Percentiles rank a stretch among this genome's conserved stretches.
These are phyloP conservation scores for Alternaria sp. DNA, from an alignment of 2,329 filamentous ascomycete genomes.

Conservation along the genomic window DNA sequence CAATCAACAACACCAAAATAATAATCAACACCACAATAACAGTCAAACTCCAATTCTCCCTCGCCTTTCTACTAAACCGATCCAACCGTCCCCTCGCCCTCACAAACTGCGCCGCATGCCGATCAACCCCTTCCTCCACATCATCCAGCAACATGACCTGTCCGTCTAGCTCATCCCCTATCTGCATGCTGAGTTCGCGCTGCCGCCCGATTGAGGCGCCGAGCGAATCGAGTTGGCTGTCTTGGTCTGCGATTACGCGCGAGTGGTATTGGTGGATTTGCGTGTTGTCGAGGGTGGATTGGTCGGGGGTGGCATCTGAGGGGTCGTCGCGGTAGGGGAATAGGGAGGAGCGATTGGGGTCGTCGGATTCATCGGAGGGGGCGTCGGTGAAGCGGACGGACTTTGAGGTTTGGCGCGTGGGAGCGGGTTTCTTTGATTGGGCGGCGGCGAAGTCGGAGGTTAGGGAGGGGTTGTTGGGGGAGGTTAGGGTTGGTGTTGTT, in stretches of 20 bases:
- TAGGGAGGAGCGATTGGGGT: slow-evolving; percentile 62
- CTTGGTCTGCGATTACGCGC: slow-evolving; percentile 83
- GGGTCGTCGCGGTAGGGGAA: slow-evolving; percentile 79
- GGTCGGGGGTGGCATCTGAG: slow-evolving; percentile 54
- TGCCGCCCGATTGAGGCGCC: slow-evolving; percentile 88
- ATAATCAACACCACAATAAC: slow-evolving; percentile 81
- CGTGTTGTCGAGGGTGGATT: slow-evolving; percentile 72
- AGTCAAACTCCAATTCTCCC: slow-evolving; percentile 87
- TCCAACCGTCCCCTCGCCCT: slow-evolving; percentile 76
- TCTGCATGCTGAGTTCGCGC: slow-evolving; percentile 91
- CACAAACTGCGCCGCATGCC: slow-evolving; percentile 78
- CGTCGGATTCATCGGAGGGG: slow-evolving; percentile 47
- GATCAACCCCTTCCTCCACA: slow-evolving; percentile 80
- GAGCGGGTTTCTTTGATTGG: slow-evolving; percentile 37
- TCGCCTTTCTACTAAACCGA: slow-evolving; percentile 73
- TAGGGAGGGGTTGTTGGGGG: slow-evolving; percentile 53
- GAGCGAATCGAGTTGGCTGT: slow-evolving; percentile 87
- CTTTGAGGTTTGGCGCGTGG: slow-evolving; percentile 59
- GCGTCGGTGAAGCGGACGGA: slow-evolving; percentile 84
- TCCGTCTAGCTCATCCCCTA: slow-evolving; percentile 92
- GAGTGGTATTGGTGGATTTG: slow-evolving; percentile 88
- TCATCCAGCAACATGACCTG: slow-evolving; percentile 91
- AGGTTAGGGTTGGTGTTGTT: slow-evolving; percentile 47
- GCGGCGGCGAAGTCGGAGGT: slow-evolving; percentile 47
- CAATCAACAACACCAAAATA: slow-evolving; percentile 80